Evolutionary conservation across 805 yeast genomes (phyloP).

Genomic region (Candida sphagnicola): DNA sequence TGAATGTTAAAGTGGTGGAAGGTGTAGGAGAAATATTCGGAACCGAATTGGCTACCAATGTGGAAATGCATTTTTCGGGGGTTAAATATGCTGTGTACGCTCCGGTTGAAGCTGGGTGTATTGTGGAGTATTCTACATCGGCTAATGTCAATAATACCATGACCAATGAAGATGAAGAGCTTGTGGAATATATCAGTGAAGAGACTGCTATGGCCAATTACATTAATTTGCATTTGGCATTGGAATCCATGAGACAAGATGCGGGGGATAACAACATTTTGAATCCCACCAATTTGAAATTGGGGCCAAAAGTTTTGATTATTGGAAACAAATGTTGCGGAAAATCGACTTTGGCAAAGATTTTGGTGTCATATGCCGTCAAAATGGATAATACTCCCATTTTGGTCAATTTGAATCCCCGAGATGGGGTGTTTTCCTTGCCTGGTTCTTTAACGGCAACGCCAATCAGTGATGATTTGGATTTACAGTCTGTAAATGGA

Average conservation of each 20-base stretch:
- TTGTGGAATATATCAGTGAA: slow-evolving; percentile 63
- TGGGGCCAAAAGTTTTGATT: slow-evolving; percentile 59
- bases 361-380: slow-evolving; percentile 69
- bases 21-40: slow-evolving; percentile 93
- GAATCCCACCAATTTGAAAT: slow-evolving; percentile 26
- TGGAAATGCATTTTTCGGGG: slow-evolving; percentile 41
- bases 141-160: slow-evolving; percentile 11
- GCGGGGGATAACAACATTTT: slow-evolving; percentile 18
- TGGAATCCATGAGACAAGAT: slow-evolving; percentile 51
- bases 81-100: slow-evolving; percentile 36
- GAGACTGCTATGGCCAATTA: slow-evolving; percentile 65
- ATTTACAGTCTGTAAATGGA: slow-evolving; percentile 65
- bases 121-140: slow-evolving; percentile 42
- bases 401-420: slow-evolving; percentile 76
- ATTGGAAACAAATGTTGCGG: slow-evolving; percentile 75
- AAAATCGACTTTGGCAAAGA: slow-evolving; percentile 70
- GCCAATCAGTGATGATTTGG: slow-evolving; percentile 75
- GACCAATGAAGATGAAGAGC: slow-evolving; percentile 30
- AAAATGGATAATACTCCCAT: slow-evolving; percentile 67
- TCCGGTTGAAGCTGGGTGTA: slow-evolving; percentile 59
- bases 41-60: slow-evolving; percentile 78
- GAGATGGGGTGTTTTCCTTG: slow-evolving; percentile 60
- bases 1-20: slow-evolving; percentile 47
- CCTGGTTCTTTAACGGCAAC: slow-evolving; percentile 88
- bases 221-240: slow-evolving; percentile 68